Conservation (phyloP, 1,284 basidiomycete species). For the Microbotryum scabiosae region DNA sequence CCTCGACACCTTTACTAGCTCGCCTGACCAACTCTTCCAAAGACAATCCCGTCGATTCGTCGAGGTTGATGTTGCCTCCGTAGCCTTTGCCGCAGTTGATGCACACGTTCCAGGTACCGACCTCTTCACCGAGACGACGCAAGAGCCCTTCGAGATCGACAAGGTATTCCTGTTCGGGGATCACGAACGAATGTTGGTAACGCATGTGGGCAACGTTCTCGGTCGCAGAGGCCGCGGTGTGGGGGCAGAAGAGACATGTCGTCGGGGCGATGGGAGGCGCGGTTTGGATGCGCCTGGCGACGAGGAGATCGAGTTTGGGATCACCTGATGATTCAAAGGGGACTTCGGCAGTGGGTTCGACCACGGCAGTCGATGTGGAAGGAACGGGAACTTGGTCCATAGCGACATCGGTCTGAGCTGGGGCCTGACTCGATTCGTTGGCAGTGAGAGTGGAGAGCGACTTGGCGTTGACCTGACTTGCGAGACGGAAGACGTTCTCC, state of each 20-base stretch:
- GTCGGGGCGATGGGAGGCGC: conserved; percentile 41
- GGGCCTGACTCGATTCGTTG: neutral
- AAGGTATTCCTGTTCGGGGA: conserved; percentile 88
- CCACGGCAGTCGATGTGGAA: conserved; percentile 18
- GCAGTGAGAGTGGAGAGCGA: conserved; percentile 10
- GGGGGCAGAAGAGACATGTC: conserved; percentile 76
- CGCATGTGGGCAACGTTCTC: conserved; percentile 83
- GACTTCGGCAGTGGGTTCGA: conserved; percentile 34
- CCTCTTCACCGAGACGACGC: conserved; percentile 83
- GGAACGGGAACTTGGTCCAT: conserved; percentile 13
- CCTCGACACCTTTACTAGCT: conserved; percentile 50
- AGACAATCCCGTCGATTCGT: conserved; percentile 44
- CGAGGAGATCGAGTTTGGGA: conserved; percentile 66
- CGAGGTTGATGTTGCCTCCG: conserved; percentile 46
- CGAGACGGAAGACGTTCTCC: conserved; percentile 58
- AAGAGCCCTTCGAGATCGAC: conserved; percentile 75
- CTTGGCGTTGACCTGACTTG: conserved; percentile 21
- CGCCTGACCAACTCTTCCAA: conserved; percentile 24
- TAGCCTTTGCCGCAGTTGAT: conserved; percentile 58
- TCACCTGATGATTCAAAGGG: conserved; percentile 55
- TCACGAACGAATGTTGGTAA: conserved; percentile 79
- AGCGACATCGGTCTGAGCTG: conserved; percentile 7
- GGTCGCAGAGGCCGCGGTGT: conserved; percentile 46
- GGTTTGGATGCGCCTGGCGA: conserved; percentile 50
- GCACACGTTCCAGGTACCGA: conserved; percentile 86